Percentiles rank a stretch among this genome's conserved stretches.
Conservation (phyloP, 257 asterid species). For the Gentiana macrophylla region DNA sequence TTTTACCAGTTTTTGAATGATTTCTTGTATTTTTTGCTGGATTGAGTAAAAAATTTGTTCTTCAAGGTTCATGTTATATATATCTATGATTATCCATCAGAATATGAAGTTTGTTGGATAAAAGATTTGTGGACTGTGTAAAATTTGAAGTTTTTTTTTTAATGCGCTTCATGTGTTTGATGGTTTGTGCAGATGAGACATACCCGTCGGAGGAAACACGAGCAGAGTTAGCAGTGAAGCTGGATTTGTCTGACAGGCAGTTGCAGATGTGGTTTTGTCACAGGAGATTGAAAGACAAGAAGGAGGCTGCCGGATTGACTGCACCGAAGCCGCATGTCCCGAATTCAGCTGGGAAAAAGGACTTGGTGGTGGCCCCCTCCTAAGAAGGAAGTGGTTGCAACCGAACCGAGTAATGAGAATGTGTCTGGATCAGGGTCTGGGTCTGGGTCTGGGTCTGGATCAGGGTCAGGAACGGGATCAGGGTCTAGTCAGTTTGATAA, state of each 20-base stretch:
- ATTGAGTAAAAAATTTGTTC: no score
- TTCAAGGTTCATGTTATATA: no score
- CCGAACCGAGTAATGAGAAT: slow-evolving; percentile 45
- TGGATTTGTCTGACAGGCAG: slow-evolving; percentile 81
- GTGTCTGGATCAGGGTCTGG: slow-evolving; percentile 49
- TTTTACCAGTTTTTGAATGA: not conserved
- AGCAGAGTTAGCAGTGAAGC: slow-evolving; percentile 61
- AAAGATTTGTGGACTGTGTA: not conserved
- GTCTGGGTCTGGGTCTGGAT: slow-evolving; percentile 50
- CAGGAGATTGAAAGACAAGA: slow-evolving; percentile 90
- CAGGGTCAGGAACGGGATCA: slow-evolving; percentile 64
- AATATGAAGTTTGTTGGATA: no score
- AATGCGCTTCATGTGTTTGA: not conserved
- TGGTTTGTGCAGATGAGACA: slow-evolving; percentile 59
- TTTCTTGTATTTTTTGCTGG: not conserved
- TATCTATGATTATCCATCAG: no score
- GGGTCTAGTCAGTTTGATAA: slow-evolving; percentile 72
- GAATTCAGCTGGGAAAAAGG: slow-evolving; percentile 36
- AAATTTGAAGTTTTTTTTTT: not conserved
- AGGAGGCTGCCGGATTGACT: slow-evolving; percentile 56
- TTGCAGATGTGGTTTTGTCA: slow-evolving; percentile 99
- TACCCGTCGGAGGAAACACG: slow-evolving; percentile 92
- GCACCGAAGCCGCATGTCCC: slow-evolving; percentile 46
- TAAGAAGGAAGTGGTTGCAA: slow-evolving; percentile 38
- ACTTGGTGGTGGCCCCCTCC: slow-evolving; percentile 30